Evolutionary conservation across 768 basidiomycete genomes (phyloP).

Genomic region (Pholiota microspora): DNA sequence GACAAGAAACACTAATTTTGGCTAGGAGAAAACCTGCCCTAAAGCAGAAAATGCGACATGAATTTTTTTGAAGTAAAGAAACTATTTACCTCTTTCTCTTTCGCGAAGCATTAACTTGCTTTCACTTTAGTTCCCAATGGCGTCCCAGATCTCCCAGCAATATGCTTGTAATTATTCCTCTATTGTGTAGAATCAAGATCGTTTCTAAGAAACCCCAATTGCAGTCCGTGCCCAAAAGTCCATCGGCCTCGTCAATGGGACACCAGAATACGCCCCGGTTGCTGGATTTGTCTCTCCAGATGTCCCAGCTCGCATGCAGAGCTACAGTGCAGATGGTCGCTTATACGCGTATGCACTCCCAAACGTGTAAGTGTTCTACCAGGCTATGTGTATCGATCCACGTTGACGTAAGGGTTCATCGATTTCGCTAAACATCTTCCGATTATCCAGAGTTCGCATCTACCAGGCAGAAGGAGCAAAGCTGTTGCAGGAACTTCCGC

Average conservation of each 20-base stretch:
- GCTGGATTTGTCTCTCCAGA: slow-evolving; percentile 67
- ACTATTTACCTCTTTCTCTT: slow-evolving; percentile 27
- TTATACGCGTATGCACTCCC: slow-evolving; percentile 85
- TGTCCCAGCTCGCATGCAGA: slow-evolving; percentile 68
- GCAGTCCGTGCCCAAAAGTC: slow-evolving; percentile 94
- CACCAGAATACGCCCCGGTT: slow-evolving; percentile 70
- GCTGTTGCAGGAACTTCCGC: slow-evolving; percentile 70
- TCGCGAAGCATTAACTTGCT: slow-evolving; percentile 84
- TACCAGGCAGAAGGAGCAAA: slow-evolving; percentile 71
- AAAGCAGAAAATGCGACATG: slow-evolving; percentile 15
- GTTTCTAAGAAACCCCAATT: too few species aligned
- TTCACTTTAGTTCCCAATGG: slow-evolving; percentile 52
- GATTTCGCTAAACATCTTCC: neutral
- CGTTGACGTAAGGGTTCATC: neutral
- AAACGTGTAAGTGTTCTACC: slow-evolving; percentile 50
- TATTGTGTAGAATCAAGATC: neutral
- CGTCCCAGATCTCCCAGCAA: slow-evolving; percentile 75
- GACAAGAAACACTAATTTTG: neutral
- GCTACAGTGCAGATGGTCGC: slow-evolving; percentile 85
- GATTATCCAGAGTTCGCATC: slow-evolving; percentile 61
- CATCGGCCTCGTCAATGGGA: slow-evolving; percentile 80
- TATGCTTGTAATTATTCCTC: slow-evolving; percentile 67
- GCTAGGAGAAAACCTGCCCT: slow-evolving; percentile 3
- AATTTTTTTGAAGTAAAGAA: slow-evolving; percentile 17
- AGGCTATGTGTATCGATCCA: slow-evolving; percentile 10